phyloP scores from a whole-genome alignment of 768 basidiomycete genomes.

The Naganishia vaughanmartiniae region DNA sequence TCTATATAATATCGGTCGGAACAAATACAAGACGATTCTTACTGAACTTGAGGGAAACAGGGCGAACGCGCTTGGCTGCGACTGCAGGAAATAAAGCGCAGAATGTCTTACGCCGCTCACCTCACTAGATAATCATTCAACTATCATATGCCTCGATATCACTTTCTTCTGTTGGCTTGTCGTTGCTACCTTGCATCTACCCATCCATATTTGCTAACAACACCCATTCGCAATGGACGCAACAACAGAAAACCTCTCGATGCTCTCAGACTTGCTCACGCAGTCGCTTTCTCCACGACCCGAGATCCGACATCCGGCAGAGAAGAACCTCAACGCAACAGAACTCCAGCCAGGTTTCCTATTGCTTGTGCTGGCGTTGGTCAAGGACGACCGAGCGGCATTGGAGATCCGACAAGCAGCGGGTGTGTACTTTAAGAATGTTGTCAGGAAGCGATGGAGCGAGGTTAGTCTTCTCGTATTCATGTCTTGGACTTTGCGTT shows the following conservation, averaged over 20 bases:
- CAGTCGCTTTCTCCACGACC: conserved; percentile 69
- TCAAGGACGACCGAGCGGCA: conserved; percentile 64
- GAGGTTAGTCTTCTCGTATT: conserved; percentile 60
- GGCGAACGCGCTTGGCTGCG: conserved; percentile 8
- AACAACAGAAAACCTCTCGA: conserved; percentile 38
- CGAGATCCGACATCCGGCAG: conserved; percentile 72
- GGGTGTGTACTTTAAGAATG: conserved; percentile 88
- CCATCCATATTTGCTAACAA: background rate
- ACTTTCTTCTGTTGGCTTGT: background rate
- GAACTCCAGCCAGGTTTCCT: conserved; percentile 77
- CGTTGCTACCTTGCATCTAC: background rate
- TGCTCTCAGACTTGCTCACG: conserved; percentile 54
- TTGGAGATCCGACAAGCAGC: conserved; percentile 75
- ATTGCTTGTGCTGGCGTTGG: conserved; percentile 70
- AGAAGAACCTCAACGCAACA: conserved; percentile 67
- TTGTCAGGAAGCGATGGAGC: conserved; percentile 80
- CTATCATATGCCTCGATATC: background rate
- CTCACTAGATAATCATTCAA: conserved; percentile 11
- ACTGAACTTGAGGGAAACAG: background rate
- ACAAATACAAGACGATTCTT: conserved; percentile 2
- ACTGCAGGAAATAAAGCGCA: conserved; percentile 7
- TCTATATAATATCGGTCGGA: background rate
- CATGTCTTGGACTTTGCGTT: background rate
- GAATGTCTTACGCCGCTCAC: conserved; percentile 6
- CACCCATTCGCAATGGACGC: conserved; percentile 33